Percentiles rank a stretch among this genome's conserved stretches.
Conservation (phyloP, 257 asterid genomes). For the Ophiorrhiza pumila region DNA sequence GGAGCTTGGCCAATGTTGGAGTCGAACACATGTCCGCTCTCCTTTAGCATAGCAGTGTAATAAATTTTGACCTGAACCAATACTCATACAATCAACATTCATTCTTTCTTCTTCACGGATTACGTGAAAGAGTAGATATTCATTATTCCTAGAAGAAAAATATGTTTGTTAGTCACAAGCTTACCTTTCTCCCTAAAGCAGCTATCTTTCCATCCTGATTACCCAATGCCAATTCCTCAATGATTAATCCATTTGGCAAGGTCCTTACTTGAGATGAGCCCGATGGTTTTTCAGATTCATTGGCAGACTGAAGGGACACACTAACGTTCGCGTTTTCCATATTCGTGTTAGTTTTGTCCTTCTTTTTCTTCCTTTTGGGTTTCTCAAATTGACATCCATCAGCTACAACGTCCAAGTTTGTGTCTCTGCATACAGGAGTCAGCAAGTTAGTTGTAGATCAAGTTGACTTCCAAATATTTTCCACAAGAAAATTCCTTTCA, state of each 20-base stretch:
- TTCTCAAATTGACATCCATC: constrained; percentile 37
- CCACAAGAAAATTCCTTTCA: not conserved
- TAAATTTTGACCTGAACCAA: constrained; percentile 59
- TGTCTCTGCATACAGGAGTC: constrained; percentile 28
- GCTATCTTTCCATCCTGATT: constrained; percentile 69
- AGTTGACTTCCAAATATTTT: not conserved
- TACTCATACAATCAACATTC: constrained; percentile 9
- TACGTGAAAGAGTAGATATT: not conserved
- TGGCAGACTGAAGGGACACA: constrained; percentile 23
- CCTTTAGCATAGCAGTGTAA: constrained; percentile 63
- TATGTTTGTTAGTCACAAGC: not conserved
- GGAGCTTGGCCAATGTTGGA: constrained; percentile 48
- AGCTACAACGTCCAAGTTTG: constrained; percentile 25
- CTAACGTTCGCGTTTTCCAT: constrained; percentile 17
- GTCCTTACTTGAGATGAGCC: constrained; percentile 34
- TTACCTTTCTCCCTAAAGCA: constrained; percentile 60
- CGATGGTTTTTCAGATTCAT: constrained; percentile 23
- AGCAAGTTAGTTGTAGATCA: constrained; percentile 7
- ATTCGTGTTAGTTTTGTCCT: constrained; percentile 24
- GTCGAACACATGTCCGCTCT: constrained; percentile 52
- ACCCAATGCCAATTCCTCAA: constrained; percentile 66
- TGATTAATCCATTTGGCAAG: constrained; percentile 67
- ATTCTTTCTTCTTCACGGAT: not conserved
- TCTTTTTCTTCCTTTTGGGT: constrained; percentile 48
- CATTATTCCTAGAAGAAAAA: not conserved